Evolutionary conservation across 192 early-diverging fungal genomes (phyloP).

Genomic region (Rhizophagus clarus): DNA sequence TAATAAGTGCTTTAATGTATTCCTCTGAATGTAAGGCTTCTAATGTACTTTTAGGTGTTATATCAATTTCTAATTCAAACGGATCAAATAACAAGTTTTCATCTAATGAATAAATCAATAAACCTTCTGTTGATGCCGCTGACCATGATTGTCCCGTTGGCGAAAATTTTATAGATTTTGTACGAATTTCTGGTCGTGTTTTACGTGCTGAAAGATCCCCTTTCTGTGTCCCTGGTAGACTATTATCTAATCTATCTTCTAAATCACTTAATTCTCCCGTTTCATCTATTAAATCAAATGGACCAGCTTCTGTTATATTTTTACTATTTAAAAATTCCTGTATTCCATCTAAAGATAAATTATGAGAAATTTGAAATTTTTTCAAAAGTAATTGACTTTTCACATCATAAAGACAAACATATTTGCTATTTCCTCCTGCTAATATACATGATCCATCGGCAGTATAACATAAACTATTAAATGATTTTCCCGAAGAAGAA

Average conservation of each 20-base stretch:
- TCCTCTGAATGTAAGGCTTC: slow-evolving; percentile 76
- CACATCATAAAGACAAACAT: slow-evolving; percentile 94
- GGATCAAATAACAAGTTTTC: slow-evolving; percentile 94
- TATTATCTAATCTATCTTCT: slow-evolving; percentile 79
- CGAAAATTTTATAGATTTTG: slow-evolving; percentile 86
- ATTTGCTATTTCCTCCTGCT: slow-evolving; percentile 94
- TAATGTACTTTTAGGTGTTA: slow-evolving; percentile 86
- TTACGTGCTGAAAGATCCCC: slow-evolving; percentile 84
- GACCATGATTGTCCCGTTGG: slow-evolving; percentile 96
- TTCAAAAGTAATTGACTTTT: slow-evolving; percentile 72
- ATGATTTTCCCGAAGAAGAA: slow-evolving; percentile 80
- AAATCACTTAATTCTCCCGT: slow-evolving; percentile 82
- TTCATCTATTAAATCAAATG: slow-evolving; percentile 80
- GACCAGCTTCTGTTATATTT: slow-evolving; percentile 94
- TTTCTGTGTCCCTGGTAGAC: slow-evolving; percentile 84
- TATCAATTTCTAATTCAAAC: slow-evolving; percentile 95
- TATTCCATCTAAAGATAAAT: slow-evolving; percentile 92
- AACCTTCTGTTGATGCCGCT: slow-evolving; percentile 92
- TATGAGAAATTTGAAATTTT: slow-evolving; percentile 90
- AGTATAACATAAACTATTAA: slow-evolving; percentile 93
- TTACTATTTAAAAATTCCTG: slow-evolving; percentile 86
- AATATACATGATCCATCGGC: slow-evolving; percentile 91
- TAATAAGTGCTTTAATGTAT: slow-evolving; percentile 85
- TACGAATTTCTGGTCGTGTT: slow-evolving; percentile 79
- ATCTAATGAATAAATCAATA: slow-evolving; percentile 95